Evolutionary conservation across 1,284 basidiomycete genomes (phyloP).

Genomic region (Hypsizygus ulmarius): DNA sequence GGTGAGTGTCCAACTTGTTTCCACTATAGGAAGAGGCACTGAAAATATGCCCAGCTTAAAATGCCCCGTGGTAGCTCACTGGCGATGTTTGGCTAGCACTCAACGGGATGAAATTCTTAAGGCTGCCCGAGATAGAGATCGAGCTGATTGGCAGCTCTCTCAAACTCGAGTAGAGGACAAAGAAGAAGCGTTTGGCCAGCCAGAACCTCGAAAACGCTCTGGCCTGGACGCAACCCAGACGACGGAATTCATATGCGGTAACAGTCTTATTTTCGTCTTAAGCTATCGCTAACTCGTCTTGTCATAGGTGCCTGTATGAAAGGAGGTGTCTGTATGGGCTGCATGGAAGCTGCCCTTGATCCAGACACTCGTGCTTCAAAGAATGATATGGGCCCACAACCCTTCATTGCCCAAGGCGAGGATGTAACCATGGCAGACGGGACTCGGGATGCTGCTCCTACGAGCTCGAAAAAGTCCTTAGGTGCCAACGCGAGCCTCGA

Average conservation of each 20-base stretch:
- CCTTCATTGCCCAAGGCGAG: slow-evolving; percentile 18
- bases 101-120: slow-evolving; percentile 74
- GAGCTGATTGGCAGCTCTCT: slow-evolving; percentile 34
- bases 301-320: slow-evolving; percentile 60
- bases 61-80: slow-evolving; percentile 78
- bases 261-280: slow-evolving; percentile 9
- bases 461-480: background rate
- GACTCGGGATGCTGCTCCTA: slow-evolving; percentile 13
- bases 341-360: slow-evolving; percentile 56
- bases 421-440: slow-evolving; percentile 35
- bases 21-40: too few species aligned
- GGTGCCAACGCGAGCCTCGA: slow-evolving; percentile 14
- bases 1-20: slow-evolving; percentile 45
- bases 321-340: slow-evolving; percentile 76
- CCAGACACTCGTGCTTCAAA: slow-evolving; percentile 33
- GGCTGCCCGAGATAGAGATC: slow-evolving; percentile 55
- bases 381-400: slow-evolving; percentile 19
- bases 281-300: background rate
- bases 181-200: slow-evolving; percentile 25
- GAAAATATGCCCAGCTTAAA: slow-evolving; percentile 48
- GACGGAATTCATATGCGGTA: slow-evolving; percentile 76
- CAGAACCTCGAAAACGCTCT: slow-evolving; percentile 36
- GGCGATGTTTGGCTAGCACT: slow-evolving; percentile 67
- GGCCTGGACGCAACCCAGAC: slow-evolving; percentile 56
- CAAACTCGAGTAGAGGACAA: slow-evolving; percentile 26